Conservation (phyloP, 225 moss, liverwort and hornwort species). For the Rhytidiadelphus loreus region DNA sequence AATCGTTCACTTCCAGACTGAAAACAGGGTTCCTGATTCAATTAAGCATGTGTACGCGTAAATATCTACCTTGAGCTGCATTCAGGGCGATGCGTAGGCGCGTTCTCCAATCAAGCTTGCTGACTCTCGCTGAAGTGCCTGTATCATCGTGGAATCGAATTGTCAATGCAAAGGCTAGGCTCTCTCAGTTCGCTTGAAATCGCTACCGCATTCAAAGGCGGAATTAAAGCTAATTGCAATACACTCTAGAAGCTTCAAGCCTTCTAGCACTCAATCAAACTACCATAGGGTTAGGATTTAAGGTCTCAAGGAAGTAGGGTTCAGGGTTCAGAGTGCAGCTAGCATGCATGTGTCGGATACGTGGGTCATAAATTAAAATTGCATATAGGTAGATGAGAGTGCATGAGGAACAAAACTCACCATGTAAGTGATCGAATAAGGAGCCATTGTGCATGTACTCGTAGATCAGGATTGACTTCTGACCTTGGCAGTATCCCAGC, state of each 20-base stretch:
- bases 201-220: too few species aligned
- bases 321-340: not conserved
- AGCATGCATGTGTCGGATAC: too few species aligned
- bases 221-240: not conserved
- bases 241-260: too few species aligned
- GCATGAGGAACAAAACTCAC: not conserved
- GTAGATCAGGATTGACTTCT: constrained; percentile 40
- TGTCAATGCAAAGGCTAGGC: not conserved
- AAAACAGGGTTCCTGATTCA: not conserved
- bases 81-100: constrained; percentile 41
- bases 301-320: not conserved
- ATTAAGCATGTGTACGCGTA: not conserved
- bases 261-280: not conserved
- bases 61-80: constrained; percentile 51
- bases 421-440: constrained; percentile 46
- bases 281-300: not conserved
- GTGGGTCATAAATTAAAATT: not conserved
- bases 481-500: constrained; percentile 37
- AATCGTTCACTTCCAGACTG: not conserved
- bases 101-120: constrained; percentile 23
- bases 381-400: not conserved
- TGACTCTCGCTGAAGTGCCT: not conserved
- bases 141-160: not conserved
- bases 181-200: not conserved
- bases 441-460: constrained; percentile 15